A percentile compares a stretch with the other conserved stretches of the same genome.
Conservation (phyloP, 192 early-diverging fungal species). For the Polychytrium aggregatum region DNA sequence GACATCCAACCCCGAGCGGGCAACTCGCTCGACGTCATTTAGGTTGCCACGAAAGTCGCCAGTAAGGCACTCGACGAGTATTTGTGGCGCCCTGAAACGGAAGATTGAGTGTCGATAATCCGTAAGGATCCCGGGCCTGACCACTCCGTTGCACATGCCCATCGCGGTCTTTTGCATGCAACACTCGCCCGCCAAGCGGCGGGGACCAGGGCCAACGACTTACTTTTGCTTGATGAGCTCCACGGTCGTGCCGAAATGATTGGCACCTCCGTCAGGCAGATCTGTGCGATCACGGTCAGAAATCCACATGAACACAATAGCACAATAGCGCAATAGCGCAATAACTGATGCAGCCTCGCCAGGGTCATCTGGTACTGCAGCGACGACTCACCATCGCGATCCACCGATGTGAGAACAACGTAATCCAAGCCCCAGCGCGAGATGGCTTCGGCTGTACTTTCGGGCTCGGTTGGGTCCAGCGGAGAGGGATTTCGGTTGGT, state of each 20-base stretch:
- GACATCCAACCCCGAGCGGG: slow-evolving; percentile 84
- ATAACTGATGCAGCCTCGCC: background rate
- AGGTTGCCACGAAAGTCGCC: slow-evolving; percentile 83
- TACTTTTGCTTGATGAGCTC: slow-evolving; percentile 74
- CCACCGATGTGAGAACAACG: slow-evolving; percentile 93
- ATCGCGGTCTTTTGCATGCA: too few relatives aligned
- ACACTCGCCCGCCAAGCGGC: too few relatives aligned
- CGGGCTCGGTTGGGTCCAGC: slow-evolving; percentile 81
- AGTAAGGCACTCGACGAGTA: slow-evolving; percentile 92
- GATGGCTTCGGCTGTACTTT: slow-evolving; percentile 86
- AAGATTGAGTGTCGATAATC: too few relatives aligned
- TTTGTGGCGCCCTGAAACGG: slow-evolving; percentile 62
- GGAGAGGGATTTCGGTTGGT: slow-evolving; percentile 75
- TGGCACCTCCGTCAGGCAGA: slow-evolving; percentile 80
- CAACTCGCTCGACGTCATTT: slow-evolving; percentile 68
- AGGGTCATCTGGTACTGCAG: background rate
- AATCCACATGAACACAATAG: background rate
- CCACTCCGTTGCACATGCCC: too few relatives aligned
- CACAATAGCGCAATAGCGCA: background rate
- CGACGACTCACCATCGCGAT: slow-evolving; percentile 63
- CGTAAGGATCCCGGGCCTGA: too few relatives aligned
- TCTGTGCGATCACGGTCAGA: slow-evolving; percentile 33
- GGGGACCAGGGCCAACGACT: slow-evolving; percentile 4
- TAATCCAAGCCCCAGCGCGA: slow-evolving; percentile 93
- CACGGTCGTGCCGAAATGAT: slow-evolving; percentile 89